Percentiles rank a stretch among this genome's conserved stretches.
phyloP scores from a whole-genome alignment of 495 filamentous ascomycete species.

The Endocarpon pusillum region DNA sequence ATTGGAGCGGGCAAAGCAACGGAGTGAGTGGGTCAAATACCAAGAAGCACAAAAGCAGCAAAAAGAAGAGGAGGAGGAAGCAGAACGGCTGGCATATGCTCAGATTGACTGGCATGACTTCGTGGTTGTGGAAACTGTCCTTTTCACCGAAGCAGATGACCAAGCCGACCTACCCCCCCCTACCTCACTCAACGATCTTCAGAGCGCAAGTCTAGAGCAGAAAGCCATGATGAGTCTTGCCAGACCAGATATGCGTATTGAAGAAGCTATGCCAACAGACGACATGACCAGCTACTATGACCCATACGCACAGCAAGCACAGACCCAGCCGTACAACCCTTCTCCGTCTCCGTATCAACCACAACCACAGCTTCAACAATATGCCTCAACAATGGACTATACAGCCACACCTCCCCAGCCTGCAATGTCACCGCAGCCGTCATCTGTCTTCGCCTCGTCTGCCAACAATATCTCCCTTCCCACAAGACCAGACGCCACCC shows the following conservation, averaged over 20 bases:
- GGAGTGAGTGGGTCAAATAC: slow-evolving; percentile 74
- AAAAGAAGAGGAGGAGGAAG: slow-evolving; percentile 76
- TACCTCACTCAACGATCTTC: slow-evolving; percentile 73
- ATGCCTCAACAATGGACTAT: slow-evolving; percentile 20
- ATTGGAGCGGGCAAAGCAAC: slow-evolving; percentile 59
- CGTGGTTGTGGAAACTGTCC: slow-evolving; percentile 86
- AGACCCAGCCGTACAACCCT: slow-evolving; percentile 15
- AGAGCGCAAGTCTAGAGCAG: slow-evolving; percentile 86
- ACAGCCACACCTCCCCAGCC: slow-evolving; percentile 20
- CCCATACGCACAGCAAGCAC: slow-evolving; percentile 20
- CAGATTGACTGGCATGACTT: slow-evolving; percentile 99
- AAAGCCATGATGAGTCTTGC: slow-evolving; percentile 76
- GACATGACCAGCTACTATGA: slow-evolving; percentile 43
- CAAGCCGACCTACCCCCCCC: slow-evolving; percentile 74
- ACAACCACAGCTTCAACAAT: slow-evolving; percentile 20
- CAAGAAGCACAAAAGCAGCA: slow-evolving; percentile 74
- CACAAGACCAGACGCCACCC: slow-evolving; percentile 5
- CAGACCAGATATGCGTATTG: slow-evolving; percentile 61
- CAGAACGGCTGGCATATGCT: slow-evolving; percentile 67
- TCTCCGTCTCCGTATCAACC: slow-evolving; percentile 19
- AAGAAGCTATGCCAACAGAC: slow-evolving; percentile 86
- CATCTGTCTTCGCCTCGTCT: slow-evolving; percentile 6
- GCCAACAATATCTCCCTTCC: not conserved
- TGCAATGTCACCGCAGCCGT: slow-evolving; percentile 10
- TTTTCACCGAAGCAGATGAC: slow-evolving; percentile 81